These are phyloP conservation scores for Yamadazyma trypodendri DNA, from an alignment of 1,139 yeast genomes.

Conservation along the genomic window DNA sequence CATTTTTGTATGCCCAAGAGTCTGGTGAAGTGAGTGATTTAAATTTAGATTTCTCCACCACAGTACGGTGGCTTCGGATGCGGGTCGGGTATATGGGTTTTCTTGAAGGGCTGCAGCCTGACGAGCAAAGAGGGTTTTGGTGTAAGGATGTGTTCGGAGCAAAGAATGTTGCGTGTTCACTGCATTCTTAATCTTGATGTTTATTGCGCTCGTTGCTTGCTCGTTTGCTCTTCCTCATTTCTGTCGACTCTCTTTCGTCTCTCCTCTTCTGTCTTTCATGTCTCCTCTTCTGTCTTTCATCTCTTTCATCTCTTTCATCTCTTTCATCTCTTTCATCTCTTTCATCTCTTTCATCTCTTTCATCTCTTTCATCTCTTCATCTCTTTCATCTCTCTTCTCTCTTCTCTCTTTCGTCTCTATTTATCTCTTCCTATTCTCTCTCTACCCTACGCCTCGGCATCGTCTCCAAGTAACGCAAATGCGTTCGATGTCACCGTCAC, in stretches of 20 bases:
- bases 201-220: too few relatives aligned
- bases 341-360: too few relatives aligned
- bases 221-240: too few relatives aligned
- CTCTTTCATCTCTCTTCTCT: background rate
- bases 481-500: background rate
- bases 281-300: background rate
- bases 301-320: background rate
- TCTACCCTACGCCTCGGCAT: background rate
- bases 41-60: too few relatives aligned
- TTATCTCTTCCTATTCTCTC: background rate
- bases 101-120: too few relatives aligned
- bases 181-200: too few relatives aligned
- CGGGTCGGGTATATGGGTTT: background rate
- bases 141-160: too few relatives aligned
- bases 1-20: too few relatives aligned
- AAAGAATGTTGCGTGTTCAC: too few relatives aligned
- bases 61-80: background rate
- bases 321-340: background rate
- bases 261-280: background rate
- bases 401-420: background rate
- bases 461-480: constrained; percentile 9
- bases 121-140: too few relatives aligned
- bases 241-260: too few relatives aligned
- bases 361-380: background rate
- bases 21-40: background rate